Evolutionary conservation across 2,329 filamentous ascomycete genomes (phyloP), one percentile per base, ranked within the genome.

Genomic region (Westerdykella ornata): DNA sequence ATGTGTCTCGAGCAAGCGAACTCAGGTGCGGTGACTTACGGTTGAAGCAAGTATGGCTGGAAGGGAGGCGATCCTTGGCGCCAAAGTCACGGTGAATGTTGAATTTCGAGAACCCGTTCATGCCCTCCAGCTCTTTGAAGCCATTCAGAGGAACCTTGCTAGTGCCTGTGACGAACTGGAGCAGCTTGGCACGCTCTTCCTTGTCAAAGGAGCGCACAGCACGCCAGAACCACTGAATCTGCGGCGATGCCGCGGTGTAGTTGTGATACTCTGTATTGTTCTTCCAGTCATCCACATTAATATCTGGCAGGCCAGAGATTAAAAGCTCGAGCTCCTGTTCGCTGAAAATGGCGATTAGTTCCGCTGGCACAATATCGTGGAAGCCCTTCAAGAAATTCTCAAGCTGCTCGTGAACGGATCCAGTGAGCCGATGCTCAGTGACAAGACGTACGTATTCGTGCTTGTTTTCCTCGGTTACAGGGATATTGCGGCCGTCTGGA

Each of bases 191-290:
- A 46, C 88, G 86, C 70, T 98, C 94, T 71, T 98, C 94, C 71
- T 97, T 97, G 72, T 97, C 94, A 61, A 96, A 98, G 4, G 89
- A 95, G 56, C 92, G 83, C 33, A 98, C 81, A 18, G 92, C 92
- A 59, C 94, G 84, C 92, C 92, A 98, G 80, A 98, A 98, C 92
- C 92, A 98, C 66, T 97, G 89, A 45, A 98, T 95, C 65, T 98
- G 94, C 34, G 88, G 86, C 3, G 92, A 96, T 0, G 89, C 90
- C 22, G 87, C 84, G 4, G 81, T 88, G 71, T 98, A 98, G 68
- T 97, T 97, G 69, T 97, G 90, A 58, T 98, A 97, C 63, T 98
- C 94, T 2, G 90, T 94, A 68, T 96, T 95, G 69, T 86, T 88
- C 78, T 95, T 96, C 92, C 92, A 98, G 69, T 98, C 92, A 60